Conservation (phyloP, 2,329 filamentous ascomycete species). For the Ophiostoma perfectum region DNA sequence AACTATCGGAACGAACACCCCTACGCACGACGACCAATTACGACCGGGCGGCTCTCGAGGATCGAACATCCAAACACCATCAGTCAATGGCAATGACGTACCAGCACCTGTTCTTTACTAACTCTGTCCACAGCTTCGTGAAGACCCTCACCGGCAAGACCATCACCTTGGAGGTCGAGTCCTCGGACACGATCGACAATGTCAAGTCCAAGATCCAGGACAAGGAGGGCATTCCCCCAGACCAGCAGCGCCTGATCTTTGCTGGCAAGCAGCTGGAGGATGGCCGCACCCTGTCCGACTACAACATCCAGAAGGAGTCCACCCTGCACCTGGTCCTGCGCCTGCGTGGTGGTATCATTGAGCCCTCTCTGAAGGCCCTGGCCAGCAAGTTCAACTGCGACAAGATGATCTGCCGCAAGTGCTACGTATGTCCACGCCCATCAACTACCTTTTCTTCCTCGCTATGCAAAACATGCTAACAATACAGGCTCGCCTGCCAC, state of each 20-base stretch:
- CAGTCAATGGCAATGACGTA: not conserved
- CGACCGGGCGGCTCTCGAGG: not conserved
- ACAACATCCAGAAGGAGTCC: conserved; percentile 99
- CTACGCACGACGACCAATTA: no score
- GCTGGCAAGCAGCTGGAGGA: conserved; percentile 99
- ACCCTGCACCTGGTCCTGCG: conserved; percentile 97
- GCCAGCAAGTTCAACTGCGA: conserved; percentile 99
- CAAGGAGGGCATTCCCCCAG: conserved; percentile 97
- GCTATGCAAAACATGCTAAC: not conserved
- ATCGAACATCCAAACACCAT: not conserved
- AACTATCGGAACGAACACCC: no score
- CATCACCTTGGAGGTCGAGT: conserved; percentile 99
- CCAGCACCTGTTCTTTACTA: conserved; percentile 2
- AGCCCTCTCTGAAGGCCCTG: conserved; percentile 96
- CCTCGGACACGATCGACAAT: conserved; percentile 98
- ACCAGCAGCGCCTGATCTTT: conserved; percentile 98
- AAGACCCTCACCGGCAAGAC: conserved; percentile 99
- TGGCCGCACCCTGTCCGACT: conserved; percentile 91
- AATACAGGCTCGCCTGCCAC: conserved; percentile 67
- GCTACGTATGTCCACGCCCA: conserved; percentile 55
- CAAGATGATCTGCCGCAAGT: conserved; percentile 99
- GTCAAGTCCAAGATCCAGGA: conserved; percentile 99
- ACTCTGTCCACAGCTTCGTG: conserved; percentile 71
- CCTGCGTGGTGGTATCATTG: conserved; percentile 98
- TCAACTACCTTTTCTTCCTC: conserved; percentile 39